Base-by-base conservation (phyloP, 2,329 filamentous ascomycete genomes). In the Trichoderma sp. region DNA sequence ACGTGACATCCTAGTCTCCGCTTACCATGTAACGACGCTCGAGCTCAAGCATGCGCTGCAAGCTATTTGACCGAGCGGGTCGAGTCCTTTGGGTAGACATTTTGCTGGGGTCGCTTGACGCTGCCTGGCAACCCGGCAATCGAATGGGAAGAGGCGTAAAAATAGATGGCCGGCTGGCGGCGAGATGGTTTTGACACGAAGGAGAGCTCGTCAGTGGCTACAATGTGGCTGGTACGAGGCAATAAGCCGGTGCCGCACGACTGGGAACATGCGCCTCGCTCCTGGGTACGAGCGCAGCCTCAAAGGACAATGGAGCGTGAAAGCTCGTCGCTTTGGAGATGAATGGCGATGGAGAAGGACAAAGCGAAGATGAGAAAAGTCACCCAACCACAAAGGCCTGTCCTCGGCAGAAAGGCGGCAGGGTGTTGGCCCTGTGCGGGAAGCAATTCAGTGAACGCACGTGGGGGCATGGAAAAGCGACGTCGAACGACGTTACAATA, bases 11-110 rank as follows among this genome's bases (percentile, higher is more conserved):
- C 19, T 16, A 52, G 6, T n/a, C 19, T n/a, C 29, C 29, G 75
- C 81, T 80, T 81, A 89, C 87, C 84, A 87, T 87, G 77, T 81
- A 83, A 75, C 81, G 82, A 75, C 85, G 86, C 75, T 89, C 87
- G 63, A 89, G 78, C 73, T 88, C 86, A 60, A 89, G 81, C 87
- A 89, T 88, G 70, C 81, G 83, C 76, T 87, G 82, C 72, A 89
- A 83, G 76, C 83, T 87, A 75, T 83, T 83, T 71, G 81, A 80
- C 73, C 80, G 79, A 63, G 68, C 71, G 10, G 72, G 71, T 14
- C 69, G 70, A 65, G 69, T 66, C 60, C 70, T 72, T 60, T 66
- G 57, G 49, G 68, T 63, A 37, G 69, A 68, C 69, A 70, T 70
- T 35, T 53, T 62, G 68, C 61, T 31, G 33, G 43, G 52, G 55